phyloP scores from a whole-genome alignment of 805 yeast species.

The Kodamaea kakaduensis region DNA sequence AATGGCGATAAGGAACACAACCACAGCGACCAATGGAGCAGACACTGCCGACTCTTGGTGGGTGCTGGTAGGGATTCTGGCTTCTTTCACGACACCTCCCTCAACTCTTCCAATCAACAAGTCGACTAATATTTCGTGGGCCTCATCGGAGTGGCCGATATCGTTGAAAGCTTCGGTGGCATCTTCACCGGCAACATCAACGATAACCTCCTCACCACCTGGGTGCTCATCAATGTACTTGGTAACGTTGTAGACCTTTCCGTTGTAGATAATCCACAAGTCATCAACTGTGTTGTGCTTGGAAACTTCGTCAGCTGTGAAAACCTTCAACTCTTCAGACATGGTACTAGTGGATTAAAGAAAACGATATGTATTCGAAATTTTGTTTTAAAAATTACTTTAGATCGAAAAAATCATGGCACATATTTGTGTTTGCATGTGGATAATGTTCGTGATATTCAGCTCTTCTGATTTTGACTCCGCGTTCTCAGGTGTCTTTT shows the following conservation, averaged over 20 bases:
- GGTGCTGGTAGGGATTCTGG: slow-evolving; percentile 17
- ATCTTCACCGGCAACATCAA: slow-evolving; percentile 41
- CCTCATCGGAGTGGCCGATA: slow-evolving; percentile 97
- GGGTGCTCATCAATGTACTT: slow-evolving; percentile 45
- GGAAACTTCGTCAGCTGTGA: slow-evolving; percentile 51
- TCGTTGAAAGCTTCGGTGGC: slow-evolving; percentile 53
- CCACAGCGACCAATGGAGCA: slow-evolving; percentile 31
- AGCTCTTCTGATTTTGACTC: not conserved
- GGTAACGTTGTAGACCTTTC: slow-evolving; percentile 40
- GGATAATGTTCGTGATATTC: not conserved
- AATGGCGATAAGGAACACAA: slow-evolving; percentile 36
- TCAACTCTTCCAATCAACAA: slow-evolving; percentile 78
- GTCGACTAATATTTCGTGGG: slow-evolving; percentile 67
- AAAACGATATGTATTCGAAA: slow-evolving; percentile 2
- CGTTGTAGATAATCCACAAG: slow-evolving; percentile 44
- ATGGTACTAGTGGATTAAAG: slow-evolving; percentile 2
- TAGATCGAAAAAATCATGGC: not conserved
- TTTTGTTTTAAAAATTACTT: not conserved
- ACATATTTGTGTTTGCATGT: not conserved
- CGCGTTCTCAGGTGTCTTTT: not conserved
- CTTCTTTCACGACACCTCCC: slow-evolving; percentile 44
- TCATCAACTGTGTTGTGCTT: slow-evolving; percentile 38
- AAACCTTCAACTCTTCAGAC: slow-evolving; percentile 34
- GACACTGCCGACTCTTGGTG: slow-evolving; percentile 16
- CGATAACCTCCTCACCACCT: slow-evolving; percentile 46